A percentile compares a stretch with the other conserved stretches of the same genome.
phyloP scores from a whole-genome alignment of 306 rosid genomes.

The Lupinus albus region DNA sequence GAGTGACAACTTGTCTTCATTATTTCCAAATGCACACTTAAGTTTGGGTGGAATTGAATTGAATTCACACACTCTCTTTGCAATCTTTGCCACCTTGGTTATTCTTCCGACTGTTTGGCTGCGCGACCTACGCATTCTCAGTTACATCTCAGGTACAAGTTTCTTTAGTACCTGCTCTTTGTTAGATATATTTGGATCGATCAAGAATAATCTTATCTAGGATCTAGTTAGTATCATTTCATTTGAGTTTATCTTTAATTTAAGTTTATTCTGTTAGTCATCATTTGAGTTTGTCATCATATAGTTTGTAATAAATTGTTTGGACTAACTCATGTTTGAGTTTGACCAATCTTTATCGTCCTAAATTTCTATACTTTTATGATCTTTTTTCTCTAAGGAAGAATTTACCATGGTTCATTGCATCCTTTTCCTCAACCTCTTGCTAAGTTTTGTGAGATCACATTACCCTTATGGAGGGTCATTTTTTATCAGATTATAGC shows the following conservation, averaged over 20 bases:
- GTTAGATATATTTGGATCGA: too few relatives aligned
- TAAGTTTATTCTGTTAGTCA: too few relatives aligned
- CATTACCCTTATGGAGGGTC: not conserved
- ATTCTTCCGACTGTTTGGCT: slow-evolving; percentile 96
- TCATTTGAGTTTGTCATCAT: too few relatives aligned
- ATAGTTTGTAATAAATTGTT: too few relatives aligned
- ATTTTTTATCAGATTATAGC: not conserved
- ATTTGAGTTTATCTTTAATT: too few relatives aligned
- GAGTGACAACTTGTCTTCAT: slow-evolving; percentile 83
- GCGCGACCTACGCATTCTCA: slow-evolving; percentile 81
- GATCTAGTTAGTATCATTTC: too few relatives aligned
- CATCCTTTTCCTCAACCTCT: not conserved
- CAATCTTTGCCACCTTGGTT: slow-evolving; percentile 63
- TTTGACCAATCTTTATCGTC: too few relatives aligned
- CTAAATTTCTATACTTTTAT: not conserved
- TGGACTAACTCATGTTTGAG: too few relatives aligned
- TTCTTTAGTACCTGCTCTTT: too few relatives aligned
- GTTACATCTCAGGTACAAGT: slow-evolving; percentile 78
- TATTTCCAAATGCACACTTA: slow-evolving; percentile 77
- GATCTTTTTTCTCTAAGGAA: not conserved
- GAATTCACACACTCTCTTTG: slow-evolving; percentile 65
- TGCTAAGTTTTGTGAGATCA: not conserved
- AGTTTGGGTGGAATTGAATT: slow-evolving; percentile 60
- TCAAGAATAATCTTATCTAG: too few relatives aligned
- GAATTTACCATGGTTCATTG: not conserved